Conservation (phyloP, 148 eudicot species). For the Salicornia ramosissima region DNA sequence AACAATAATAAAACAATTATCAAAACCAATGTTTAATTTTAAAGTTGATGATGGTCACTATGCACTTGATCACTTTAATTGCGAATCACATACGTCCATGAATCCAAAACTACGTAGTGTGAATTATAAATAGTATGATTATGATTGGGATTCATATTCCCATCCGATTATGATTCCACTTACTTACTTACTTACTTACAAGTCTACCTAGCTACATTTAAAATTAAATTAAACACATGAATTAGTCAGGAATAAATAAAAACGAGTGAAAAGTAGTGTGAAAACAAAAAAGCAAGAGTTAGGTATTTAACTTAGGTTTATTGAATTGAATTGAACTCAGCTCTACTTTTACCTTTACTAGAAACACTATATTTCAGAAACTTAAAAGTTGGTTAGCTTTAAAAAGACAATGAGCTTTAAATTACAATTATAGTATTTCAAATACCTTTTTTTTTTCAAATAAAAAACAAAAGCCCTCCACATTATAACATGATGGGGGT, state of each 20-base stretch:
- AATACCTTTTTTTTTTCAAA: too few species aligned
- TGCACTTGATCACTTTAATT: not conserved
- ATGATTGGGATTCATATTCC: not conserved
- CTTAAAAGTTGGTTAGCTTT: conserved; percentile 22
- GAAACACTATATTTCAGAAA: conserved; percentile 27
- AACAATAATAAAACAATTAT: too few species aligned
- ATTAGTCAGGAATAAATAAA: not conserved
- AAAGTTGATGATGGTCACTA: not conserved
- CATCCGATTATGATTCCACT: conserved; percentile 14
- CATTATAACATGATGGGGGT: not conserved
- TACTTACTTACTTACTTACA: not conserved
- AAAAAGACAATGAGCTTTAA: conserved; percentile 11
- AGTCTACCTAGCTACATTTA: too few species aligned
- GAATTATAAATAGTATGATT: not conserved
- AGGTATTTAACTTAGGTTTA: conserved; percentile 18
- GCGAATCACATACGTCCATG: not conserved
- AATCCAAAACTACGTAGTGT: not conserved
- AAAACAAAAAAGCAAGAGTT: conserved; percentile 22
- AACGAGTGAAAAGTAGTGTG: too few species aligned
- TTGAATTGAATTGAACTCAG: conserved; percentile 20
- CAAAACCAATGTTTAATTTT: too few species aligned
- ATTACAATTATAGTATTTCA: not conserved
- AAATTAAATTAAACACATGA: not conserved
- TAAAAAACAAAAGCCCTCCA: too few species aligned
- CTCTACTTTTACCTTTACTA: conserved; percentile 20